phyloP scores from a whole-genome alignment of 257 asterid genomes.

The Solanum phureja region DNA sequence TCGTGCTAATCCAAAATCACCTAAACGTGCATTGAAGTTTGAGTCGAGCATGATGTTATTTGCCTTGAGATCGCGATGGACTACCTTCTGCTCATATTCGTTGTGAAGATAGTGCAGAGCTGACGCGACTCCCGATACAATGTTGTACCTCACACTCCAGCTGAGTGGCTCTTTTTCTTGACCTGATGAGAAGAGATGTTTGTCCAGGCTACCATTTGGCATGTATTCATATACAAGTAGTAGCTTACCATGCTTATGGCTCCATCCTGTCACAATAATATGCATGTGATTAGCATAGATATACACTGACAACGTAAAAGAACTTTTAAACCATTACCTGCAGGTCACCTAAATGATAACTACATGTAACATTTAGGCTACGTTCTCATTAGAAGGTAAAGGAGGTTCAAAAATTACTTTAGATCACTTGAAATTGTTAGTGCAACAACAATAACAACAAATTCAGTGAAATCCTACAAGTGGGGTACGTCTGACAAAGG shows the following conservation, averaged over 20 bases:
- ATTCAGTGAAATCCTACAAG: not conserved
- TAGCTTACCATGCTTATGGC: conserved; percentile 28
- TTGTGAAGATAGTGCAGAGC: conserved; percentile 31
- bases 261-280: conserved; percentile 20
- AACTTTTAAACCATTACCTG: not conserved
- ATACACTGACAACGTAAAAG: not conserved
- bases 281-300: not conserved
- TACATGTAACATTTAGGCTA: not conserved
- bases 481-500: not conserved
- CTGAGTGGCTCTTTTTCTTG: conserved; percentile 3
- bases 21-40: conserved; percentile 30
- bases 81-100: conserved; percentile 28
- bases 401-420: not conserved
- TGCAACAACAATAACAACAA: not conserved
- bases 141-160: conserved; percentile 17
- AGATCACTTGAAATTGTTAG: not conserved
- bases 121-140: conserved; percentile 18
- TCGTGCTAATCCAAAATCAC: conserved; percentile 39
- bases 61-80: conserved; percentile 33
- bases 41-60: conserved; percentile 39
- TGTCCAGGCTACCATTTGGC: conserved; percentile 34
- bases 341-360: not conserved
- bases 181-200: conserved; percentile 15
- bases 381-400: not conserved
- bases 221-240: conserved; percentile 29